Conservation (phyloP, 148 eudicot genomes). For the Spergularia bocconei region DNA sequence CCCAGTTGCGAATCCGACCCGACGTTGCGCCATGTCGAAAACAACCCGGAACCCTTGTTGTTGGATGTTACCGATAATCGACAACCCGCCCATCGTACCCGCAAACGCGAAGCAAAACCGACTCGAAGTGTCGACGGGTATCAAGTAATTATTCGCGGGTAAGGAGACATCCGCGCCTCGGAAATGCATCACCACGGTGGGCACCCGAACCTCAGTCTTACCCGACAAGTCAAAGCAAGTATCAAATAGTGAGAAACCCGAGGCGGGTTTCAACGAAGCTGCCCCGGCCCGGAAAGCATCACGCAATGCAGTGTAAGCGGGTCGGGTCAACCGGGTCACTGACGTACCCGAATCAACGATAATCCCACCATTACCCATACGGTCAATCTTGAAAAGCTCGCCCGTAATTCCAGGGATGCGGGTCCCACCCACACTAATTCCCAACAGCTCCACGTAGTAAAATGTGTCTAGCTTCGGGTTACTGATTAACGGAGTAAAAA, state of each 20-base stretch:
- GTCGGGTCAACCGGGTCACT: conserved; percentile 77
- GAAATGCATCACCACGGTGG: conserved; percentile 87
- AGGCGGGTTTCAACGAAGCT: conserved; percentile 43
- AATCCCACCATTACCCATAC: conserved; percentile 72
- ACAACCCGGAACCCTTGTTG: conserved; percentile 91
- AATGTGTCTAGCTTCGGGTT: conserved; percentile 96
- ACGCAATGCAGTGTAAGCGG: conserved; percentile 70
- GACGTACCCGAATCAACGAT: conserved; percentile 91
- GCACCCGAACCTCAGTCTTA: conserved; percentile 74
- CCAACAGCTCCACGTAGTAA: conserved; percentile 72
- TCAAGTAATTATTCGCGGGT: conserved; percentile 84
- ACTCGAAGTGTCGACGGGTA: conserved; percentile 81
- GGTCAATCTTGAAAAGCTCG: conserved; percentile 62
- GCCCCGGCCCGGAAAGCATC: conserved; percentile 76
- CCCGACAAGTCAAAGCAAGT: conserved; percentile 90
- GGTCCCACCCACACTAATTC: conserved; percentile 82
- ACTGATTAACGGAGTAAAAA: conserved; percentile 60
- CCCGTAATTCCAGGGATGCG: conserved; percentile 55
- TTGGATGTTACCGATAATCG: conserved; percentile 92
- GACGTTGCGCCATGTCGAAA: conserved; percentile 57
- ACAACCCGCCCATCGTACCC: conserved; percentile 71
- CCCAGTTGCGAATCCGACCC: conserved; percentile 76
- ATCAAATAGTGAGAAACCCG: conserved; percentile 78
- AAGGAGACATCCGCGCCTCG: conserved; percentile 65
- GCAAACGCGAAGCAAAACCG: conserved; percentile 94